Conservation (phyloP, 768 basidiomycete species). For the Holtermannia corniformis region DNA sequence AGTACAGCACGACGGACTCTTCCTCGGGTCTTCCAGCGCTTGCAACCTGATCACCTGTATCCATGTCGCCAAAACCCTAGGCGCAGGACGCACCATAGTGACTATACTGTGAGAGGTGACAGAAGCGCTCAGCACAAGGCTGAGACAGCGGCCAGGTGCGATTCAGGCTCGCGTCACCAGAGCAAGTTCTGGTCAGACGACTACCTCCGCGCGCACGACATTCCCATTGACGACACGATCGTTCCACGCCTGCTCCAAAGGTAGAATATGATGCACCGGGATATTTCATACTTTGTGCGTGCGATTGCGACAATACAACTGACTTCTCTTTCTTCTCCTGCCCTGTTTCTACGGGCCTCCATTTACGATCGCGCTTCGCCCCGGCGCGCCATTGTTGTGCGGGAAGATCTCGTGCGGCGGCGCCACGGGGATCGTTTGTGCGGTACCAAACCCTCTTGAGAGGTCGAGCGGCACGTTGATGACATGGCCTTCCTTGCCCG, state of each 20-base stretch:
- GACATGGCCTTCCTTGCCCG: constrained; percentile 12
- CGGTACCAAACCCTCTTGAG: not conserved
- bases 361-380: not conserved
- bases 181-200: constrained; percentile 53
- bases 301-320: too few species aligned
- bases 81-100: constrained; percentile 60
- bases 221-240: constrained; percentile 20
- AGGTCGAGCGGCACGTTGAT: not conserved
- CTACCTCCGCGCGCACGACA: constrained; percentile 24
- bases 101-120: constrained; percentile 60
- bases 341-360: not conserved
- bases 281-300: too few species aligned
- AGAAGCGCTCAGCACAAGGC: too few species aligned
- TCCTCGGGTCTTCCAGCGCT: constrained; percentile 90
- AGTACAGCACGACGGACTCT: constrained; percentile 80
- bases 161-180: constrained; percentile 84
- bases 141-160: constrained; percentile 55
- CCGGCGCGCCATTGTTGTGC: not conserved
- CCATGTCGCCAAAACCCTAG: constrained; percentile 61
- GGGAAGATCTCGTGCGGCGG: not conserved
- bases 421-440: not conserved
- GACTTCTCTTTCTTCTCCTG: too few species aligned
- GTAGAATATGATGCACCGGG: too few species aligned
- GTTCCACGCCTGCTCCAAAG: constrained; percentile 1
- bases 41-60: constrained; percentile 92